Evolutionary conservation across 257 asterid species (phyloP), one percentile per base, ranked within the genome.

Genomic region (Nicotiana undulata): DNA sequence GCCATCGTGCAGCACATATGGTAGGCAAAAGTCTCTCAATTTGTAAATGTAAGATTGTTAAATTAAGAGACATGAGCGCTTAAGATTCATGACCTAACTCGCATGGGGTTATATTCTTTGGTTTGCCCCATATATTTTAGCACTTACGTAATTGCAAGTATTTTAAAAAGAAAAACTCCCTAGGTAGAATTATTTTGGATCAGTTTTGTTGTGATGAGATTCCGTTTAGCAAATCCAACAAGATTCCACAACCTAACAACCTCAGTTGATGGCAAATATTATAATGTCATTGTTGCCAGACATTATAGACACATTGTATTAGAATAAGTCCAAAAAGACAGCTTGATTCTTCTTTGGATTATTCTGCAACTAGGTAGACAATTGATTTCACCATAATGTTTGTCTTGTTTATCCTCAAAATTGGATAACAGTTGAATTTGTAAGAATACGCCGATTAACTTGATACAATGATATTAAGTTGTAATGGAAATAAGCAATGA

Each of bases 161-260:
- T 51, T 51, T 51, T 0, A 51, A 13, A 17, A 17, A 18, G 5
- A 56, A 56, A 56, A 56, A 56, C 3, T 18, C 61, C 61, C 24
- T 5, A 1, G 26, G 6, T 6, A 24, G 13, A 22, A 40, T 70
- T 20, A 40, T 70, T 13, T 72, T 12, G 22, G 12, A 24, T 11
- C 67, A 61, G 7, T 61, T 24, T 24, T 16, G 67, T 26, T 63
- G 37, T 63, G 37, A 10, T 63, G 68, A 46, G 37, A 72, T 72
- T 46, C 15, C 34, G 13, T 12, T 46, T 70, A 70, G 59, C 37
- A 70, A 44, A 44, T 70, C 58, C 58, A 68, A 76, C 80, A 76
- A 79, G 80, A 80, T 72, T 84, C 85, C 81, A 29, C 67, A 61
- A 78, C 81, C 84, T 81, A 82, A 63, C 85, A 77, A 68, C 80